Conservation (phyloP, 306 rosid species). For the Ormosia semicastrata region DNA sequence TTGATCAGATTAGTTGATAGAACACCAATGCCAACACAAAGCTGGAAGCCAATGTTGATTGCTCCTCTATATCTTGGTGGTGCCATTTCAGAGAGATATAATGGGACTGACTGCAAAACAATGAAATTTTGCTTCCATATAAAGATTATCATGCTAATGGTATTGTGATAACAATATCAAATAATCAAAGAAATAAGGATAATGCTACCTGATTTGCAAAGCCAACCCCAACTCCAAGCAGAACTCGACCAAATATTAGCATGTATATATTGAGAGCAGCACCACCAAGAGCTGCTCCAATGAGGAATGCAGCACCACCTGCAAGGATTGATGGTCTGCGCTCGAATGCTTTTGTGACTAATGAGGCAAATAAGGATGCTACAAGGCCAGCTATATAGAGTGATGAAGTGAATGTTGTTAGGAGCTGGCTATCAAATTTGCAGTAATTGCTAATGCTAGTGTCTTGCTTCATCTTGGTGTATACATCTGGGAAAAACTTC, state of each 20-base stretch:
- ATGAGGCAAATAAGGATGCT: slow-evolving; percentile 59
- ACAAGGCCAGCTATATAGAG: slow-evolving; percentile 57
- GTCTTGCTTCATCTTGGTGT: slow-evolving; percentile 42
- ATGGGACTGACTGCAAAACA: slow-evolving; percentile 43
- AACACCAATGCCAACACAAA: slow-evolving; percentile 31
- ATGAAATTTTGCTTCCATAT: neutral
- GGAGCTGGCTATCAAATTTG: slow-evolving; percentile 61
- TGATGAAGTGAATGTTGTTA: slow-evolving; percentile 61
- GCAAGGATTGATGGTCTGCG: slow-evolving; percentile 45
- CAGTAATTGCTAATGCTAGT: slow-evolving; percentile 47
- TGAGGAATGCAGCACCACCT: slow-evolving; percentile 51
- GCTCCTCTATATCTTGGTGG: slow-evolving; percentile 54
- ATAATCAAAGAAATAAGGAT: neutral
- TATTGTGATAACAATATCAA: neutral
- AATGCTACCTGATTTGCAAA: slow-evolving; percentile 55
- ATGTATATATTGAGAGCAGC: slow-evolving; percentile 33
- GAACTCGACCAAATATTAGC: slow-evolving; percentile 50
- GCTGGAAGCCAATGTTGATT: slow-evolving; percentile 51
- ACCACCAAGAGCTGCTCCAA: slow-evolving; percentile 51
- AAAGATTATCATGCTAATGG: neutral
- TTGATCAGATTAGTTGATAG: slow-evolving; percentile 28
- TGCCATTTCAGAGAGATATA: slow-evolving; percentile 52
- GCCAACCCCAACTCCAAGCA: slow-evolving; percentile 68
- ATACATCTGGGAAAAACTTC: slow-evolving; percentile 40
- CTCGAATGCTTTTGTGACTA: slow-evolving; percentile 42